These are phyloP conservation scores for Panicum virgatum DNA, from an alignment of 202 grass and related monocot species.

Conservation along the genomic window DNA sequence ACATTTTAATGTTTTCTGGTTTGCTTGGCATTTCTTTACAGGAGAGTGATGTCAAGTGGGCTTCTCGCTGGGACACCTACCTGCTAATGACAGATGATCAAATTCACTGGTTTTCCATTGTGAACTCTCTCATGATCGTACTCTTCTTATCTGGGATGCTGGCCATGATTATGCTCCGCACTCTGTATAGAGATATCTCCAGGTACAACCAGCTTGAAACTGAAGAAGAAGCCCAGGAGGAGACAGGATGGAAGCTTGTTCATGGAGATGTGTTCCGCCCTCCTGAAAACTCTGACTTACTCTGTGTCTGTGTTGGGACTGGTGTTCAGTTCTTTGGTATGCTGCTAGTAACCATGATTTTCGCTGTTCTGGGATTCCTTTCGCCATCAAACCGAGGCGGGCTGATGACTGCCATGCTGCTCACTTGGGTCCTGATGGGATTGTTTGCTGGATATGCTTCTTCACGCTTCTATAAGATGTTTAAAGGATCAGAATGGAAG, in stretches of 20 bases:
- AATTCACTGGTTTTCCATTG: conserved; percentile 56
- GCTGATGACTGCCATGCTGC: conserved; percentile 55
- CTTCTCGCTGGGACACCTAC: conserved; percentile 56
- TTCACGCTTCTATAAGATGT: conserved; percentile 51
- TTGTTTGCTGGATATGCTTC: conserved; percentile 53
- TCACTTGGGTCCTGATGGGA: conserved; percentile 56
- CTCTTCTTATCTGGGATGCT: conserved; percentile 59
- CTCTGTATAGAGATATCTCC: conserved; percentile 52
- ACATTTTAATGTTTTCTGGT: conserved; percentile 10
- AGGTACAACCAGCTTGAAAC: conserved; percentile 54
- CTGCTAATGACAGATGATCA: conserved; percentile 50
- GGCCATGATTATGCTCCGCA: conserved; percentile 59
- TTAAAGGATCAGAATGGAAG: conserved; percentile 57
- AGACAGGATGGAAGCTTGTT: conserved; percentile 56
- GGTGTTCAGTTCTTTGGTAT: conserved; percentile 61
- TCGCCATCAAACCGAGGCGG: conserved; percentile 53
- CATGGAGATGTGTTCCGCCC: conserved; percentile 53
- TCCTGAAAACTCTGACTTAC: conserved; percentile 41
- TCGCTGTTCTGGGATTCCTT: conserved; percentile 54
- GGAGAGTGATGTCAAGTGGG: conserved; percentile 56
- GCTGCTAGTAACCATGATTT: conserved; percentile 57
- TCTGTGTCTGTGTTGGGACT: conserved; percentile 55
- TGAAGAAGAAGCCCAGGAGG: conserved; percentile 51
- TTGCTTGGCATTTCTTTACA: conserved; percentile 25
- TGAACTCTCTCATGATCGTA: conserved; percentile 57